These are phyloP conservation scores for Durusdinium trenchii DNA, from an alignment of 73 alveolate species.

Conservation along the genomic window DNA sequence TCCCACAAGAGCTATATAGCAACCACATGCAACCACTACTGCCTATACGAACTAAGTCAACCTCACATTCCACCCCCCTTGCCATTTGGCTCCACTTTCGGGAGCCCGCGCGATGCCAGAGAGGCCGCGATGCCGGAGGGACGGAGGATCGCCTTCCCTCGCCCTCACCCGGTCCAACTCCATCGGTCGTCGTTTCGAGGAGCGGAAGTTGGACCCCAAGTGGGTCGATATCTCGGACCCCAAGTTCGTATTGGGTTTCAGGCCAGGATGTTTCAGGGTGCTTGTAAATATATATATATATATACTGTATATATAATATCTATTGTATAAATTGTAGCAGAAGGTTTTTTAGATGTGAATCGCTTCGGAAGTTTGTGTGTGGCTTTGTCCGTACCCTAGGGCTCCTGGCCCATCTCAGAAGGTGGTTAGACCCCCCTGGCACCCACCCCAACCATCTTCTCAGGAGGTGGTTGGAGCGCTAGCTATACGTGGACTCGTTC, in stretches of 20 bases:
- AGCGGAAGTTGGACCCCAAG: not conserved
- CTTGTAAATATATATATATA: not conserved
- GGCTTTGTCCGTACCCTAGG: not conserved
- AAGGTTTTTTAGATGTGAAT: not conserved
- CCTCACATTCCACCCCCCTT: too few relatives aligned
- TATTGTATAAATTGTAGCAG: not conserved
- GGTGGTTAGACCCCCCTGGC: not conserved
- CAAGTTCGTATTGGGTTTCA: not conserved
- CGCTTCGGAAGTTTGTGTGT: not conserved
- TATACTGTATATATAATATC: not conserved
- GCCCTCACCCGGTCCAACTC: too few relatives aligned
- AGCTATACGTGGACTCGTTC: not conserved
- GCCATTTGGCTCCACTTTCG: not conserved
- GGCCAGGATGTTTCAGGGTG: not conserved
- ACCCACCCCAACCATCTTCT: not conserved
- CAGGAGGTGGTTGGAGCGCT: not conserved
- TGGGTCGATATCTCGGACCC: not conserved
- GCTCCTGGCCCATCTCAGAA: not conserved
- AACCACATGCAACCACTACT: too few relatives aligned
- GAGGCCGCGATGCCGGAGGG: not conserved
- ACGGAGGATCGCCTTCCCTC: not conserved
- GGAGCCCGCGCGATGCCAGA: constrained; percentile 14
- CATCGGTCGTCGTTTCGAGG: not conserved
- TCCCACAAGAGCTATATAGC: too few relatives aligned
- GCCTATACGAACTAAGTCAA: too few relatives aligned